Evolutionary conservation across 257 asterid genomes (phyloP).

Genomic region (Penstemon barbatus): DNA sequence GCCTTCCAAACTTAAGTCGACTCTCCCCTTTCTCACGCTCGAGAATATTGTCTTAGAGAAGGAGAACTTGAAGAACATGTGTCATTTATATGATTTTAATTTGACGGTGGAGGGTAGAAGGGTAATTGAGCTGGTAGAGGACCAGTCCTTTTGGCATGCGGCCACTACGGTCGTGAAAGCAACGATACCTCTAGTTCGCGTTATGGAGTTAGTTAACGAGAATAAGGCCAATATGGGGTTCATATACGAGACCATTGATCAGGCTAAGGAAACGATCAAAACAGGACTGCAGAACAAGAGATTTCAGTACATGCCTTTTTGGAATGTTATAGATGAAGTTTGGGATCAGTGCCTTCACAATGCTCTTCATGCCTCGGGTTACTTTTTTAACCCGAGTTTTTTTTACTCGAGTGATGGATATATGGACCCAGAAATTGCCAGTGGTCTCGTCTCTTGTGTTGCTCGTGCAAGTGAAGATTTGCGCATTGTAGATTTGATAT

Average conservation of each 20-base stretch:
- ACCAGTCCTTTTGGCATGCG: conserved; percentile 47
- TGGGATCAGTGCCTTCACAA: conserved; percentile 58
- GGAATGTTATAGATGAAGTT: conserved; percentile 58
- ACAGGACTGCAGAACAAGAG: conserved; percentile 36
- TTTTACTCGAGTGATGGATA: conserved; percentile 40
- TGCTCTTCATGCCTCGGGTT: conserved; percentile 67
- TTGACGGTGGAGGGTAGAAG: conserved; percentile 35
- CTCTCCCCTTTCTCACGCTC: conserved; percentile 43
- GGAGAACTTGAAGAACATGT: conserved; percentile 33
- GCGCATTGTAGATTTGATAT: conserved; percentile 26
- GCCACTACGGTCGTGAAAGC: conserved; percentile 42
- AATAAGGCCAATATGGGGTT: conserved; percentile 38
- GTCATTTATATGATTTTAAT: conserved; percentile 36
- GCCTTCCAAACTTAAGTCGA: conserved; percentile 34
- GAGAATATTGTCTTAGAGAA: conserved; percentile 50
- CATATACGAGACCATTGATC: conserved; percentile 62
- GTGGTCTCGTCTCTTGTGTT: conserved; percentile 44
- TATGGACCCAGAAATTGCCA: conserved; percentile 51
- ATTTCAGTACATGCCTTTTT: conserved; percentile 40
- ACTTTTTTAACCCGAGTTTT: conserved; percentile 54
- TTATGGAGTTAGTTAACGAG: conserved; percentile 36
- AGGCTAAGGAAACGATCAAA: conserved; percentile 60
- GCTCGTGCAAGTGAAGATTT: conserved; percentile 32
- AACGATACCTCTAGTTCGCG: conserved; percentile 51
- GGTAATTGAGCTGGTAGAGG: conserved; percentile 41